Base-by-base conservation (phyloP, 345 rosid genomes). In the Lagerstroemia speciosa region DNA sequence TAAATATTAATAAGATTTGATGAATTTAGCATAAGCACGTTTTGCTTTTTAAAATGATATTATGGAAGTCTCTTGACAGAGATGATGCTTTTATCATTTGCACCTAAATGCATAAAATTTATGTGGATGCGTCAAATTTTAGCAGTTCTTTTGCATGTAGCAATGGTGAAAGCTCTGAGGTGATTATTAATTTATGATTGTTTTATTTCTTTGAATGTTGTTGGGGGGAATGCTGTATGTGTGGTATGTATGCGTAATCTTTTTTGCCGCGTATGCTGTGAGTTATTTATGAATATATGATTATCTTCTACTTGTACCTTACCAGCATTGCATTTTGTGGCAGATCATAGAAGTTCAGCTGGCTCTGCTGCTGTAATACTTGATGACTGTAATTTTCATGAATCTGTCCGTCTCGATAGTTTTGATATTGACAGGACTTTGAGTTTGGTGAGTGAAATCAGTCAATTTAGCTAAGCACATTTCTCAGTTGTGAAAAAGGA, bases 371-470 rank as follows among this genome's bases (percentile, higher is more conserved):
- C 80, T n/a, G 98, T 91, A 74, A 72, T 87, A 77, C 97, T 94
- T 62, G 99, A 94, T 75, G 99, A 94, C 81, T 91, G 99, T 81
- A 94, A 94, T 77, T 94, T 94, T 76, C 99, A 94, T 79, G 98
- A 91, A 85, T 91, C 99, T 70, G 98, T 94, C 46, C 93, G 92
- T 68, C 95, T 94, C 36, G 96, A 94, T 77, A 91, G 82, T 76
- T 94, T 94, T 40, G 99, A 94, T 67, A 37, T 76, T 67, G 98
- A 91, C 73, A 83, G 96, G 78, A 94, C 99, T 68, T 76, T 94
- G 82, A 75, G 87, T 76, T 78, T 94, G 90, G 99, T 91, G 73
- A 91, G 98, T 71, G 58, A 74, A 68, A 62, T 50, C 69, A 9
- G 14, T 41, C 46, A 41, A 41, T 41, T 9, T n/a, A 38, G 55